A percentile compares a stretch with the other conserved stretches of the same genome.
phyloP scores from a whole-genome alignment of 2,329 filamentous ascomycete species.

The Penicillium sp. region DNA sequence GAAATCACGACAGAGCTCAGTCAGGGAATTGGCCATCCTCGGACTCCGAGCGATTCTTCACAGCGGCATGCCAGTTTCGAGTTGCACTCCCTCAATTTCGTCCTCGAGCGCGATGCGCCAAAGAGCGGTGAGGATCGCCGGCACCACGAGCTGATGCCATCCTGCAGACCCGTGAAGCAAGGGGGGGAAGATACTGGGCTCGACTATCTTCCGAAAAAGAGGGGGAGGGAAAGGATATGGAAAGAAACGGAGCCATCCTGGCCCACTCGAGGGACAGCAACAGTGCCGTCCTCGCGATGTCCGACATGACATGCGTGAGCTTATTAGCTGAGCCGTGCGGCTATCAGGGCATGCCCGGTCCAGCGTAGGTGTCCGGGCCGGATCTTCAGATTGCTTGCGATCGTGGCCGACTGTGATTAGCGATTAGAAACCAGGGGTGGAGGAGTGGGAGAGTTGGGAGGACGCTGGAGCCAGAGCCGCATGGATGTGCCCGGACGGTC shows the following conservation, averaged over 20 bases:
- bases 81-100: background rate
- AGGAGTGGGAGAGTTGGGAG: background rate
- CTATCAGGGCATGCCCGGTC: constrained; percentile 12
- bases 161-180: constrained; percentile 21
- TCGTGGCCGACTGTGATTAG: constrained; percentile 1
- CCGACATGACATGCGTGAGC: constrained; percentile 5
- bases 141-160: constrained; percentile 19
- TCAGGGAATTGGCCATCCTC: no score
- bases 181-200: constrained; percentile 9
- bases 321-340: constrained; percentile 1
- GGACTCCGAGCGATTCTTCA: no score
- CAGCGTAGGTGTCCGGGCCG: background rate
- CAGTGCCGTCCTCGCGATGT: no score
- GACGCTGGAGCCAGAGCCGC: constrained; percentile 2
- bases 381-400: background rate
- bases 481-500: no score
- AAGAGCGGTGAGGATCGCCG: constrained; percentile 22
- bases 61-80: background rate
- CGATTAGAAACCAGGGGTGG: no score
- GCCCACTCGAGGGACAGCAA: no score
- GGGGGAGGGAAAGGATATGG: constrained; percentile 1
- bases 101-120: background rate
- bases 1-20: no score
- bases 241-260: background rate
- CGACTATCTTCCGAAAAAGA: background rate